Evolutionary conservation across 192 early-diverging fungal genomes (phyloP).

Genomic region (Diversispora epigaea): DNA sequence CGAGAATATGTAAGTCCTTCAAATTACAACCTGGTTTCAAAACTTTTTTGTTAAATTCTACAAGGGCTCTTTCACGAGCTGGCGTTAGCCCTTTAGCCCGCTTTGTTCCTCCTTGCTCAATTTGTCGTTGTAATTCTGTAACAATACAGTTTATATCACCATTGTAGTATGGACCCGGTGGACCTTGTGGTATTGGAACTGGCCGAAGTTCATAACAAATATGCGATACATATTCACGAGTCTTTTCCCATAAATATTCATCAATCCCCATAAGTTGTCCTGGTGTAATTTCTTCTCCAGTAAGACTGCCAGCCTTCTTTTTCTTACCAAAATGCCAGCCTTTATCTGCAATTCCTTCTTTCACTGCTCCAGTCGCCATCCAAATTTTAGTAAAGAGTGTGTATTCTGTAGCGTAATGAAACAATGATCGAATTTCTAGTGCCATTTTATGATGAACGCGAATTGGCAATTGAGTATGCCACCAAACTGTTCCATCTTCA

Average conservation of each 20-base stretch:
- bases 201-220: no score
- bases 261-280: no score
- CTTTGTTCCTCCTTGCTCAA: not conserved
- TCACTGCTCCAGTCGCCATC: not conserved
- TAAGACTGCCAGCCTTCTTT: not conserved
- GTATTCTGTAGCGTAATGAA: not conserved
- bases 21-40: no score
- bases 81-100: not conserved
- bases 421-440: not conserved
- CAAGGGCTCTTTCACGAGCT: no score
- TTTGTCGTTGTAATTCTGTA: conserved; percentile 3
- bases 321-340: conserved; percentile 6
- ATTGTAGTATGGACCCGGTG: not conserved
- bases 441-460: not conserved
- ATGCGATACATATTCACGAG: no score
- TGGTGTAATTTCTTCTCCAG: no score
- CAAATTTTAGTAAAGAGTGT: not conserved
- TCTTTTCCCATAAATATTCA: no score
- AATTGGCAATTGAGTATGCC: not conserved
- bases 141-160: not conserved
- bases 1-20: no score
- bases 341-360: not conserved
- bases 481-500: not conserved
- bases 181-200: not conserved
- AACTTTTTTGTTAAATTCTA: no score